Percentiles rank a stretch among this genome's conserved stretches.
Conservation (phyloP, 78 protist species). For the Dictyostelium firmibasis region DNA sequence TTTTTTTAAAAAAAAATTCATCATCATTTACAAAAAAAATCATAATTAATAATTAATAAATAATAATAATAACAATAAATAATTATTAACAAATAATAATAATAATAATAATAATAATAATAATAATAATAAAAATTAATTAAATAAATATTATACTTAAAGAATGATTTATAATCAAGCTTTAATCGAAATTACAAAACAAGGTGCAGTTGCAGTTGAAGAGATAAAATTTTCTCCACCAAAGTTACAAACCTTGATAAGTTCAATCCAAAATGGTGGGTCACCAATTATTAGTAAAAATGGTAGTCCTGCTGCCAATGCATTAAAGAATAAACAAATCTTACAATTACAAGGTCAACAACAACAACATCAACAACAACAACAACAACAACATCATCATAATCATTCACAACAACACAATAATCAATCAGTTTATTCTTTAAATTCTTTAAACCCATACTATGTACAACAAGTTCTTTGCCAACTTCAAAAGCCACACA, state of each 20-base stretch:
- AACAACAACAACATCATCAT: background rate
- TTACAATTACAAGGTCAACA: background rate
- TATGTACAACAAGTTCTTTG: conserved; percentile 9
- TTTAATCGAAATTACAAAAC: conserved; percentile 47
- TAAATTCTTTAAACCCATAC: conserved; percentile 28
- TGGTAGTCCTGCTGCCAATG: background rate
- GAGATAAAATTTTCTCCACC: conserved; percentile 43
- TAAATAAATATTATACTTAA: background rate
- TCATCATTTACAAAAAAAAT: background rate
- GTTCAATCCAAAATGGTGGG: background rate
- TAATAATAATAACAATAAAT: background rate
- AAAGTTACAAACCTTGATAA: conserved; percentile 4
- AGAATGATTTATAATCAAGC: conserved; percentile 34
- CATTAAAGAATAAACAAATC: conserved; percentile 12
- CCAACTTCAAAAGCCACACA: conserved; percentile 21
- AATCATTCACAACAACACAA: background rate
- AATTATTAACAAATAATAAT: background rate
- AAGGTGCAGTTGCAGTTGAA: conserved; percentile 69
- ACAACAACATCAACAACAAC: background rate
- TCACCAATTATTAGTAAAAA: background rate
- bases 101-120: background rate
- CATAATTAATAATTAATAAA: background rate
- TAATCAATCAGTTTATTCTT: background rate
- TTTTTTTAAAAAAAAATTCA: background rate
- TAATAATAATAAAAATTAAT: background rate